Base-by-base conservation (phyloP, 352 stramenopile species). In the Phytopythium chamaehyphon region DNA sequence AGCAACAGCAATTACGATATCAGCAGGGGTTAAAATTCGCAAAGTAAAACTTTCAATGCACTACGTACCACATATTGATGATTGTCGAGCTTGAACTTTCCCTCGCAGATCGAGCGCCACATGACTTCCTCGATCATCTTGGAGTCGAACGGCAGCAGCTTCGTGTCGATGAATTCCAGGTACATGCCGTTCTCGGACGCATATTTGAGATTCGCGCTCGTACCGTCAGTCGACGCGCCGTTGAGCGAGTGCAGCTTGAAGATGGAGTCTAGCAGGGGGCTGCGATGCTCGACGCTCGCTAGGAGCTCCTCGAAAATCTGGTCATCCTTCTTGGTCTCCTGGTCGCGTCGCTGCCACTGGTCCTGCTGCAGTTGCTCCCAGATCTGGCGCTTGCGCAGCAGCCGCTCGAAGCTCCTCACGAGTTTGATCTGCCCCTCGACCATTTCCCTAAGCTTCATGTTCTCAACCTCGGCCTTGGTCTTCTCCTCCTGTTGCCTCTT, bases 351-450 rank as follows among this genome's bases (percentile, higher is more conserved):
- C 12, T 51, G 37, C 21, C 39, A 49, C 31, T 38, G 65, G 15
- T 49, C 61, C 23, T 66, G 61, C 18, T 66, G 57, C 21, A 67
- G 37, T 26, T 74, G 51, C 8, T 69, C 66, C 47, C 51, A 69
- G 46, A 71, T 54, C 51, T 46, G 35, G 24, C 59, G 66, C 62
- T 80, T 77, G 10, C 56, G 38, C 9, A 83, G 23, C 28, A 73
- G 23, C 38, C 66, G 59, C 61, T 79, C 66, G 1, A 83, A 67
- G 42, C 61, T 72, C 23, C 54, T 57, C 0, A 66, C 61, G 11
- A 82, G 42, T 3, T 63, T 58, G 23, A 74, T 66, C 39, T 84
- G 68, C 2, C 50, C 68, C 37, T 79, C 58, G 26, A 80, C 57
- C 45, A 70, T 65, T 26, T 73, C 63, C 1, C 59, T 56, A 36